These are phyloP conservation scores for Biscutella auriculata DNA, from an alignment of 441 rosid genomes.

Conservation along the genomic window DNA sequence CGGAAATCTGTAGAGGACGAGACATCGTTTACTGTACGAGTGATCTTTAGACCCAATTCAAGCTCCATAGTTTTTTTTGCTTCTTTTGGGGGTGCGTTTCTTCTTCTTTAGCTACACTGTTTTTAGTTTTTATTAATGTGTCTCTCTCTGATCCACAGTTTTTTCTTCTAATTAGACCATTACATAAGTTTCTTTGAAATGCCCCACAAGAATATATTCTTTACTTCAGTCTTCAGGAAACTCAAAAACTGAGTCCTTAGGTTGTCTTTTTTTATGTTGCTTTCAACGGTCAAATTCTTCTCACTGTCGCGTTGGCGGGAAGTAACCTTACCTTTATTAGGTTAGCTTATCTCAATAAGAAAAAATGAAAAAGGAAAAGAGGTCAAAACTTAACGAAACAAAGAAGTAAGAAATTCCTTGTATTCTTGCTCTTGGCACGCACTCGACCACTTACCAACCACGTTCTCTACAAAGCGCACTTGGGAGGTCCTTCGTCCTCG, in stretches of 20 bases:
- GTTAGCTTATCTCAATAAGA: too few species aligned
- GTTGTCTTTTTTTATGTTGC: neutral
- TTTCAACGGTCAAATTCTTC: neutral
- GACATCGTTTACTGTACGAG: constrained; percentile 43
- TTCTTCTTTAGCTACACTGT: neutral
- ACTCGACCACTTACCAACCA: too few species aligned
- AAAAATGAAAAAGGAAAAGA: too few species aligned
- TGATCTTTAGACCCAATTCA: constrained; percentile 70
- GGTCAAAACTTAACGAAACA: too few species aligned
- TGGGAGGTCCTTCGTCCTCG: too few species aligned
- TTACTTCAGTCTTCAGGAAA: constrained; percentile 11
- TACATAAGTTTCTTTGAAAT: neutral
- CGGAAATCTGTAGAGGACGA: constrained; percentile 37
- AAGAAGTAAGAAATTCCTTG: too few species aligned
- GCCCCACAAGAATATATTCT: constrained; percentile 12
- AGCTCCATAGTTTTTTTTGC: constrained; percentile 41
- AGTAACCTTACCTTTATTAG: neutral
- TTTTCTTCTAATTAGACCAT: neutral
- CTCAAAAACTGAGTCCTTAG: neutral
- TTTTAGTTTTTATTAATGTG: neutral
- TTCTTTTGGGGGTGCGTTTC: neutral
- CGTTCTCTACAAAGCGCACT: too few species aligned
- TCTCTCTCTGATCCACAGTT: neutral
- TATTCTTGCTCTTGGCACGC: too few species aligned
- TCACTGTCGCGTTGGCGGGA: constrained; percentile 1